These are phyloP conservation scores for Brassica cretica DNA, from an alignment of 345 rosid genomes.

Conservation along the genomic window DNA sequence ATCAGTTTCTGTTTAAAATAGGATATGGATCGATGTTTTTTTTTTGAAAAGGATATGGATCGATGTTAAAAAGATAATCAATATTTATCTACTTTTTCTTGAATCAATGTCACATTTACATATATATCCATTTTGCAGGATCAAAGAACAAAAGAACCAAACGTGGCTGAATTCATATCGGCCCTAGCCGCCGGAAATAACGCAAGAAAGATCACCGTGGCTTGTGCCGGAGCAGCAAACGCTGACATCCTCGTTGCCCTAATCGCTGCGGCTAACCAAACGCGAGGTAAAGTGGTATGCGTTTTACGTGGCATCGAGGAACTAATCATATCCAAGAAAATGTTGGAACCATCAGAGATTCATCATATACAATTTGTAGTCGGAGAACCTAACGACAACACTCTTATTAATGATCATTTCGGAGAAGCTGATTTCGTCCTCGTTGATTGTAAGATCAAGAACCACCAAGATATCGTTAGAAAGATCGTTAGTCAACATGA, in stretches of 20 bases:
- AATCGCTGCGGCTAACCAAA: conserved; percentile 70
- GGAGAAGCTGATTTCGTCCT: conserved; percentile 72
- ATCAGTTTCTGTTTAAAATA: background rate
- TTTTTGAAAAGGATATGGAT: background rate
- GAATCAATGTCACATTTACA: conserved; percentile 3
- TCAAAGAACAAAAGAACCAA: conserved; percentile 65
- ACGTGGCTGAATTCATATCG: conserved; percentile 69
- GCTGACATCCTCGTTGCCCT: conserved; percentile 54
- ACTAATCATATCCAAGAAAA: conserved; percentile 38
- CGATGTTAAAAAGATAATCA: background rate
- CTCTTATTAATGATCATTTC: conserved; percentile 43
- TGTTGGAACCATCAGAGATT: conserved; percentile 46
- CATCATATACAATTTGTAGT: conserved; percentile 52
- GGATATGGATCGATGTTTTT: background rate
- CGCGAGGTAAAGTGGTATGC: conserved; percentile 69
- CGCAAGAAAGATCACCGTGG: conserved; percentile 64
- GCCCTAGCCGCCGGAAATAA: conserved; percentile 79
- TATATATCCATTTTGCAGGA: conserved; percentile 42
- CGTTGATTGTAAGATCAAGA: conserved; percentile 63
- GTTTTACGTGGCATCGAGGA: conserved; percentile 48
- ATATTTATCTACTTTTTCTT: background rate
- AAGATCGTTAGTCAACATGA: conserved; percentile 36
- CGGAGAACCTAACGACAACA: conserved; percentile 50
- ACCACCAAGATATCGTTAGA: conserved; percentile 54
- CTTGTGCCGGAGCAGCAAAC: conserved; percentile 51